Percentiles rank a stretch among this genome's conserved stretches.
Conservation (phyloP, 805 yeast species). For the Hanseniaspora meyeri region DNA sequence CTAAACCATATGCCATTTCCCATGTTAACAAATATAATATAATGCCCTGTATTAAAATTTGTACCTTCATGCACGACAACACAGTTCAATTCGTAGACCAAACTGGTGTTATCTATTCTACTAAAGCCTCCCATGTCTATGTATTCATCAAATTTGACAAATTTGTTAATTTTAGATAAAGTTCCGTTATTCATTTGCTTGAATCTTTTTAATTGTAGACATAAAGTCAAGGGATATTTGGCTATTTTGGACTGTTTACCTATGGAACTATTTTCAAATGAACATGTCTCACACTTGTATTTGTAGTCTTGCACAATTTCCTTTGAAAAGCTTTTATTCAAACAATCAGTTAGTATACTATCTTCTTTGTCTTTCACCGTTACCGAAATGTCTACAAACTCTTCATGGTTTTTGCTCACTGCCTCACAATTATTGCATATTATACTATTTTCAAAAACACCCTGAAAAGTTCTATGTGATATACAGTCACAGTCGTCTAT, state of each 20-base stretch:
- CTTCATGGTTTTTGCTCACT: constrained; percentile 57
- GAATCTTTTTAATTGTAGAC: constrained; percentile 70
- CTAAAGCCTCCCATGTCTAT: constrained; percentile 56
- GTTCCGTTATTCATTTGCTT: constrained; percentile 31
- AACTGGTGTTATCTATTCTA: constrained; percentile 10
- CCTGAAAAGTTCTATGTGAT: constrained; percentile 71
- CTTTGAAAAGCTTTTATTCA: constrained; percentile 60
- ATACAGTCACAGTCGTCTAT: constrained; percentile 52
- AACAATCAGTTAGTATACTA: constrained; percentile 44
- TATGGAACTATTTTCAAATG: constrained; percentile 41
- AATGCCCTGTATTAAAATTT: constrained; percentile 84
- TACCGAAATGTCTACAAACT: constrained; percentile 77
- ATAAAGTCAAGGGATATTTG: constrained; percentile 62
- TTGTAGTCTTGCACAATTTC: constrained; percentile 60
- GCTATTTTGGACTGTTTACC: constrained; percentile 59
- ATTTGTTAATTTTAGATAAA: constrained; percentile 63
- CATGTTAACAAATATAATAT: constrained; percentile 63
- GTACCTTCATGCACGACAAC: constrained; percentile 84
- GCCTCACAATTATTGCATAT: constrained; percentile 57
- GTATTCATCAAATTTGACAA: constrained; percentile 58
- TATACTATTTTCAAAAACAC: constrained; percentile 69
- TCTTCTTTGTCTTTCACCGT: constrained; percentile 22
- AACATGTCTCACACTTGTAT: constrained; percentile 60
- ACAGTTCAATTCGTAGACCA: constrained; percentile 74
- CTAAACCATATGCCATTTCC: constrained; percentile 74